phyloP scores from a whole-genome alignment of 2,329 filamentous ascomycete genomes.

The Phyllosticta paracitricarpa region DNA sequence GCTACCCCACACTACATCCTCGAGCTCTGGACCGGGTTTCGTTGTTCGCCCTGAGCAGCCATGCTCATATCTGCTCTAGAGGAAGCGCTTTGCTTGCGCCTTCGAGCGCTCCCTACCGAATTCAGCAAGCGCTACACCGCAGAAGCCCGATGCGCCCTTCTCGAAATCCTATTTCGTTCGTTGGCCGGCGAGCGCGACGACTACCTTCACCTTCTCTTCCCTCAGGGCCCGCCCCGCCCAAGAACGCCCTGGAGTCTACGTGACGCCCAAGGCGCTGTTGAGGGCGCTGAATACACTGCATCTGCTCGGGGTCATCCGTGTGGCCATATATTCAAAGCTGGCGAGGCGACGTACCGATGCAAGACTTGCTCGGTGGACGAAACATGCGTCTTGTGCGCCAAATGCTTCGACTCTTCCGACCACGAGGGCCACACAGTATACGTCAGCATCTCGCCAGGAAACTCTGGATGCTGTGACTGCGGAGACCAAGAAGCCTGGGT shows the following conservation, averaged over 20 bases:
- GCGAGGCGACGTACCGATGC: conserved; percentile 90
- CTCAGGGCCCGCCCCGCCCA: conserved; percentile 54
- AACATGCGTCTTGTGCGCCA: conserved; percentile 87
- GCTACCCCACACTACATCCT: conserved; percentile 9
- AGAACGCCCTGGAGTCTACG: conserved; percentile 62
- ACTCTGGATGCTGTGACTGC: conserved; percentile 95
- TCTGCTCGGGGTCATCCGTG: conserved; percentile 86
- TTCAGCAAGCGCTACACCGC: conserved; percentile 68
- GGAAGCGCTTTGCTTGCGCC: conserved; percentile 71
- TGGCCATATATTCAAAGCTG: conserved; percentile 92
- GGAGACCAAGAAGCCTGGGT: conserved; percentile 94
- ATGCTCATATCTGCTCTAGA: conserved; percentile 49
- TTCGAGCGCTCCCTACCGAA: conserved; percentile 65
- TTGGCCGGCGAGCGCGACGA: conserved; percentile 67
- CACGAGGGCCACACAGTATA: conserved; percentile 88
- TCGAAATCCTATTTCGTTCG: conserved; percentile 76
- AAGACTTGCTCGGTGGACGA: conserved; percentile 91
- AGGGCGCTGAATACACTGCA: conserved; percentile 90
- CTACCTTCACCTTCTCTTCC: conserved; percentile 73
- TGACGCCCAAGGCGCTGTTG: conserved; percentile 81
- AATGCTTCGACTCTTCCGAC: conserved; percentile 91
- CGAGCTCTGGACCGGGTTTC: conserved; percentile 6
- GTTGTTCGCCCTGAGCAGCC: conserved; percentile 12
- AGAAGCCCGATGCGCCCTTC: conserved; percentile 59
- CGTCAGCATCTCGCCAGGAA: conserved; percentile 78